phyloP scores from a whole-genome alignment of 2,329 filamentous ascomycete genomes.

The Ophiostoma sp. region DNA sequence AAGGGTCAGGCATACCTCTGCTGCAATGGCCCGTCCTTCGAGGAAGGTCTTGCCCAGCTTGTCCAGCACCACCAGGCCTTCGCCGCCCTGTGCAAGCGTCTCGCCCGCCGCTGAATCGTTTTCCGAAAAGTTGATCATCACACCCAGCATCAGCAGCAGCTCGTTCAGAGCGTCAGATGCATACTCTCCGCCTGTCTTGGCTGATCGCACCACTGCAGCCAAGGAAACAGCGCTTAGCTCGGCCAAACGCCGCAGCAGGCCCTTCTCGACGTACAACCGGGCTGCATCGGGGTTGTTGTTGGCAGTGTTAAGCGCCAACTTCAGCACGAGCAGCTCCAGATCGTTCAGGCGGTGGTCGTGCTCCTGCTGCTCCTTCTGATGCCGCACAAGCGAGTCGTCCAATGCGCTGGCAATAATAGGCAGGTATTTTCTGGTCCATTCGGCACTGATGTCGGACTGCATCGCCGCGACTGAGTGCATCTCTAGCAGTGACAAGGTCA shows the following conservation, averaged over 20 bases:
- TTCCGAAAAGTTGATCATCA: constrained; percentile 83
- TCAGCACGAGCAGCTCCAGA: constrained; percentile 49
- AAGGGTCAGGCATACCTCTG: constrained; percentile 39
- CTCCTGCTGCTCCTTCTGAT: constrained; percentile 28
- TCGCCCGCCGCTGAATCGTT: constrained; percentile 60
- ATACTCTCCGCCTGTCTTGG: constrained; percentile 46
- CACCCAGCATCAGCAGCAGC: constrained; percentile 70
- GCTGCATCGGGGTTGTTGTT: constrained; percentile 72
- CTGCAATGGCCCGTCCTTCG: constrained; percentile 58
- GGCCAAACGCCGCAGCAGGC: constrained; percentile 47
- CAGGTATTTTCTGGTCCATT: constrained; percentile 48
- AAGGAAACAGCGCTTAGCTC: constrained; percentile 50
- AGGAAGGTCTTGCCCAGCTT: constrained; percentile 60
- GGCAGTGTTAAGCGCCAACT: constrained; percentile 76
- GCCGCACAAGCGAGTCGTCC: constrained; percentile 31
- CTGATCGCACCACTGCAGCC: constrained; percentile 39
- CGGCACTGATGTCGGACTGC: constrained; percentile 38
- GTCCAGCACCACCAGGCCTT: constrained; percentile 39
- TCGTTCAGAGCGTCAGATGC: constrained; percentile 55
- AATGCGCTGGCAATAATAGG: constrained; percentile 47
- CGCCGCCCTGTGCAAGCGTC: constrained; percentile 37
- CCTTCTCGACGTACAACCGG: constrained; percentile 59
- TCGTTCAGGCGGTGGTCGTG: constrained; percentile 33
- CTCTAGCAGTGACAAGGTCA: constrained; percentile 48
- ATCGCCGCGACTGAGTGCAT: constrained; percentile 46